Percentiles rank a stretch among this genome's conserved stretches.
phyloP scores from a whole-genome alignment of 2,329 filamentous ascomycete species.

The Nothopassalora personata region DNA sequence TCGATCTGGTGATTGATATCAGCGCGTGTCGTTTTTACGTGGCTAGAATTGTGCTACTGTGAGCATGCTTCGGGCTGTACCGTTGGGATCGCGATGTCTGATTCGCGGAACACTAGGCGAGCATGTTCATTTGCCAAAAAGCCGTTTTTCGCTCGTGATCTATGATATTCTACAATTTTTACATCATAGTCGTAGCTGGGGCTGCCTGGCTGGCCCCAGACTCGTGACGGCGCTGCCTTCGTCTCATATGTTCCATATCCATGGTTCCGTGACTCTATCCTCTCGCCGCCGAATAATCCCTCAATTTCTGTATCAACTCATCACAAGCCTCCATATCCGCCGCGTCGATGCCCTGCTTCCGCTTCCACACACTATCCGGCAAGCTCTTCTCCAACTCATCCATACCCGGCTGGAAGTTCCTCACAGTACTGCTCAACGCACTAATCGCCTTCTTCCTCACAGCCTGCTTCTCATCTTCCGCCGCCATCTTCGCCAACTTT shows the following conservation, averaged over 20 bases:
- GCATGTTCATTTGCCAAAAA: too few species aligned
- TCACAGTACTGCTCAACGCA: constrained; percentile 75
- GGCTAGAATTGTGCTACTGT: not conserved
- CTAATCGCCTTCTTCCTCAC: constrained; percentile 84
- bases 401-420: constrained; percentile 80
- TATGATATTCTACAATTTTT: too few species aligned
- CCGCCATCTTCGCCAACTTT: constrained; percentile 60
- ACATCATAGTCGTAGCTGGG: too few species aligned
- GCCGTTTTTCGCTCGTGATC: too few species aligned
- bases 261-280: not conserved
- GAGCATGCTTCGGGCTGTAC: not conserved
- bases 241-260: not conserved
- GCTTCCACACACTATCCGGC: constrained; percentile 53
- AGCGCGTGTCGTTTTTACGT: not conserved
- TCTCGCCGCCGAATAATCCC: constrained; percentile 24
- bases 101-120: too few species aligned
- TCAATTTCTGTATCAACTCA: constrained; percentile 30
- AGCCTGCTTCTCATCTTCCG: constrained; percentile 53
- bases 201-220: too few species aligned
- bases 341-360: constrained; percentile 64
- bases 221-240: not conserved
- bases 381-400: constrained; percentile 62
- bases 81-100: too few species aligned
- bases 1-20: not conserved
- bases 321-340: constrained; percentile 84